These are phyloP conservation scores for Beauveria pseudobassiana DNA, from an alignment of 2,329 filamentous ascomycete genomes.

Conservation along the genomic window DNA sequence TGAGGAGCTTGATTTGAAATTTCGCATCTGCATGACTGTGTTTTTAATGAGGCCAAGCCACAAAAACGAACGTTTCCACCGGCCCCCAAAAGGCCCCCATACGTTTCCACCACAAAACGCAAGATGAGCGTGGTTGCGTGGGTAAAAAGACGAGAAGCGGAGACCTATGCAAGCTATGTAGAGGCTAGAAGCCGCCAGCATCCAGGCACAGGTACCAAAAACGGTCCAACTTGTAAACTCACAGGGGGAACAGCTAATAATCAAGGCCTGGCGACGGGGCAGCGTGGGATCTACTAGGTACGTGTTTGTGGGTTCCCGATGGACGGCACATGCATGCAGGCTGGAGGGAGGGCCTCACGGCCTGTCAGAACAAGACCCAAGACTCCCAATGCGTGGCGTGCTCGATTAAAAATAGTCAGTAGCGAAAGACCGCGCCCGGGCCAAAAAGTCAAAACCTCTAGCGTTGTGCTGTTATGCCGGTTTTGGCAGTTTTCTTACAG, in stretches of 20 bases:
- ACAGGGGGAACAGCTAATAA: no score
- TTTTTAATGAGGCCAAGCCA: slow-evolving; percentile 1
- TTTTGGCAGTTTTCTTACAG: background rate
- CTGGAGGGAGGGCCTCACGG: background rate
- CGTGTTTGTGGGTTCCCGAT: background rate
- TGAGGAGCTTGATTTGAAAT: background rate
- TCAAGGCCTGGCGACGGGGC: no score
- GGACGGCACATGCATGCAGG: background rate
- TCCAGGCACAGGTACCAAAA: slow-evolving; percentile 3
- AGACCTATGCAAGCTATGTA: background rate
- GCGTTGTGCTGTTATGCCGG: background rate
- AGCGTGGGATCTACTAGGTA: no score
- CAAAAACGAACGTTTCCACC: background rate
- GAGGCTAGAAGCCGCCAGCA: background rate
- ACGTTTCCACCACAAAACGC: slow-evolving; percentile 1
- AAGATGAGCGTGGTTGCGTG: background rate
- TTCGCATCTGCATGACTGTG: background rate
- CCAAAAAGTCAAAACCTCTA: background rate
- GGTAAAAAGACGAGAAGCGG: background rate
- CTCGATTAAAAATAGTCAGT: background rate
- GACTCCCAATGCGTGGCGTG: background rate
- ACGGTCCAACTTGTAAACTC: background rate
- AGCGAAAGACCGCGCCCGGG: background rate
- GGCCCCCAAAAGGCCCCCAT: background rate
- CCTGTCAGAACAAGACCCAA: background rate